Conservation (phyloP, 1,284 basidiomycete genomes). For the Ceratobasidium theobromae region DNA sequence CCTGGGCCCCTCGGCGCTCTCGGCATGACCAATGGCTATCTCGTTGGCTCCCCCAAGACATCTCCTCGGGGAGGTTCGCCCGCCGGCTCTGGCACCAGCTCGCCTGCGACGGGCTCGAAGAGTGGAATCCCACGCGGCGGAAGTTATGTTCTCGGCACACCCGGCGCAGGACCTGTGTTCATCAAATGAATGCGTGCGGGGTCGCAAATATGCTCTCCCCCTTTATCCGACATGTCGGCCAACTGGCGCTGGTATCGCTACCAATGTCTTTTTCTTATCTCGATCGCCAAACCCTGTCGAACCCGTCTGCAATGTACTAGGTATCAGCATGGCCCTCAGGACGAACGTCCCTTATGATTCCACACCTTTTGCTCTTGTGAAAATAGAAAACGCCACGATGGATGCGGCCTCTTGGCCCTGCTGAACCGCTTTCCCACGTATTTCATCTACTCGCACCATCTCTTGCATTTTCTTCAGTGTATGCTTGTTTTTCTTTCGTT, state of each 20-base stretch:
- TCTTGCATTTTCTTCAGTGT: neutral
- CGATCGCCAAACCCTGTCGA: constrained; percentile 9
- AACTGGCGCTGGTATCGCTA: constrained; percentile 6
- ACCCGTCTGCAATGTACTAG: constrained; percentile 15
- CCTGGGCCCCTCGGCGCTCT: constrained; percentile 2
- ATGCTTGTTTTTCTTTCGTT: neutral
- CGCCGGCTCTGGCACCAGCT: constrained; percentile 9
- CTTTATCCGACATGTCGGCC: no score
- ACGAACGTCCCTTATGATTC: constrained; percentile 14
- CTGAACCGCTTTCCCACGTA: constrained; percentile 4
- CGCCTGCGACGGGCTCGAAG: constrained; percentile 9
- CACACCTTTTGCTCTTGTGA: constrained; percentile 10
- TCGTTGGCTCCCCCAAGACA: constrained; percentile 4
- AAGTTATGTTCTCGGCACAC: constrained; percentile 28
- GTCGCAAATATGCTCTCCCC: neutral
- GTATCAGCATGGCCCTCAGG: constrained; percentile 32
- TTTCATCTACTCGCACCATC: neutral
- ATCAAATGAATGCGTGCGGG: constrained; percentile 12
- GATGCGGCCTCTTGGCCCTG: constrained; percentile 29
- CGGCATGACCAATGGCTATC: constrained; percentile 10
- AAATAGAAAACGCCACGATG: constrained; percentile 9
- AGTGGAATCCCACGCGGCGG: constrained; percentile 17
- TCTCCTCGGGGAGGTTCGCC: constrained; percentile 19
- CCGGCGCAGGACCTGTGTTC: constrained; percentile 14
- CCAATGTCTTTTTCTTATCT: constrained; percentile 1